Percentiles rank a stretch among this genome's conserved stretches.
These are phyloP conservation scores for Raphanus hybrid DNA, from an alignment of 441 rosid species.

Conservation along the genomic window DNA sequence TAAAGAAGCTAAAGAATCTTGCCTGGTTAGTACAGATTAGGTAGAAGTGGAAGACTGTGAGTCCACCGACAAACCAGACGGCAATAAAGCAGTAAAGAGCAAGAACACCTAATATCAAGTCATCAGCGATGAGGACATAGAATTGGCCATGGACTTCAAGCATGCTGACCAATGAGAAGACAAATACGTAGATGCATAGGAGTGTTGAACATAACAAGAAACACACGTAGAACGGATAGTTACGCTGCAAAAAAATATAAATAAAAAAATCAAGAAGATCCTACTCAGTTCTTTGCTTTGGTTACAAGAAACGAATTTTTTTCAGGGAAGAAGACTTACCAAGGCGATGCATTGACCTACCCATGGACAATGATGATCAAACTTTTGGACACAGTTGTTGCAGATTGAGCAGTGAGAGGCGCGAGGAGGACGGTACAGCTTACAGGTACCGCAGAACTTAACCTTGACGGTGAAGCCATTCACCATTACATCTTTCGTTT, in stretches of 20 bases:
- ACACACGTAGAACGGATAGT: conserved; percentile 74
- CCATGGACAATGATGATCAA: conserved; percentile 98
- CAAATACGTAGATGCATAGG: conserved; percentile 70
- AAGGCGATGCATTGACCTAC: conserved; percentile 93
- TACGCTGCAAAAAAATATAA: conserved; percentile 57
- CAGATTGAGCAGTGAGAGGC: conserved; percentile 91
- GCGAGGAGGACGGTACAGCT: conserved; percentile 85
- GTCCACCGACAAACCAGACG: conserved; percentile 89
- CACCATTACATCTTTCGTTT: conserved; percentile 63
- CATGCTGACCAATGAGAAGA: conserved; percentile 67
- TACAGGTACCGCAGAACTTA: conserved; percentile 81
- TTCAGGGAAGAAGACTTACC: conserved; percentile 46
- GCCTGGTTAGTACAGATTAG: conserved; percentile 84
- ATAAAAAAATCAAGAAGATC: no score
- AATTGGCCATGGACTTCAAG: conserved; percentile 48
- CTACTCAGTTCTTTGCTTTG: background rate
- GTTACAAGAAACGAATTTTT: background rate
- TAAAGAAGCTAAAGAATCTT: conserved; percentile 25
- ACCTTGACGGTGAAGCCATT: conserved; percentile 70
- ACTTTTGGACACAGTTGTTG: conserved; percentile 84
- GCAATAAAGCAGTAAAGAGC: conserved; percentile 70
- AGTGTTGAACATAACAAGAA: conserved; percentile 70
- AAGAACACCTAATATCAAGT: conserved; percentile 55
- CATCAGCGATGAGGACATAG: conserved; percentile 48
- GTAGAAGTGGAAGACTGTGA: conserved; percentile 76